These are phyloP conservation scores for Cladosporium sp. DNA, from an alignment of 2,329 filamentous ascomycete species.

Conservation along the genomic window DNA sequence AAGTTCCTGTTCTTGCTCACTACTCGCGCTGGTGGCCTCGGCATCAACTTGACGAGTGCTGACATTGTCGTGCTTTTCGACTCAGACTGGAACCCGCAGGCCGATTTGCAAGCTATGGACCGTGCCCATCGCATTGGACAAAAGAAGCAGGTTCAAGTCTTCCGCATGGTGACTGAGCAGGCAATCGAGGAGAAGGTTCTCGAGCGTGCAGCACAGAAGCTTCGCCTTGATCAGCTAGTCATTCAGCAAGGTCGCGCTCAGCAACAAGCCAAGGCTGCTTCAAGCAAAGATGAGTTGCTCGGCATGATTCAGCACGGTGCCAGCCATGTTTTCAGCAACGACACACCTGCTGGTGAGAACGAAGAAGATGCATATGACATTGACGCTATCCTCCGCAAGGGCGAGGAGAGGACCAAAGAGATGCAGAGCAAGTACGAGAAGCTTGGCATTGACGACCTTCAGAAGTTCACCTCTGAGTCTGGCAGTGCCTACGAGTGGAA, in stretches of 20 bases:
- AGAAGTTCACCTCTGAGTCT: conserved; percentile 96
- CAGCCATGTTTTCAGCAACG: conserved; percentile 79
- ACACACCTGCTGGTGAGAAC: conserved; percentile 55
- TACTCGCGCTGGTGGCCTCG: conserved; percentile 90
- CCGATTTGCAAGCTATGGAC: conserved; percentile 98
- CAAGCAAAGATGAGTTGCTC: conserved; percentile 92
- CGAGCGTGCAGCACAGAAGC: conserved; percentile 92
- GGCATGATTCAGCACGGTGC: conserved; percentile 99
- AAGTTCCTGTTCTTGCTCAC: conserved; percentile 97
- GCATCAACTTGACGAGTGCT: conserved; percentile 92
- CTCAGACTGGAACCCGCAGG: conserved; percentile 98
- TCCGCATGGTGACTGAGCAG: conserved; percentile 95
- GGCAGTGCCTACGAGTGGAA: conserved; percentile 90
- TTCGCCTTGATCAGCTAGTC: conserved; percentile 93
- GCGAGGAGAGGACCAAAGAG: conserved; percentile 84
- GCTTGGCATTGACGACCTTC: conserved; percentile 91
- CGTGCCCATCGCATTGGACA: conserved; percentile 97
- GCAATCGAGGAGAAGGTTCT: conserved; percentile 98
- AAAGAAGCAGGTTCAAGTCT: conserved; percentile 96
- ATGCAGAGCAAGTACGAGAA: conserved; percentile 95
- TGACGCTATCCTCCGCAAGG: conserved; percentile 80
- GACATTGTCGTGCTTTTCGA: conserved; percentile 97
- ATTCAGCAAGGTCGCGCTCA: conserved; percentile 97
- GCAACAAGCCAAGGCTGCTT: conserved; percentile 83
- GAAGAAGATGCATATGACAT: conserved; percentile 86